A percentile compares a stretch with the other conserved stretches of the same genome.
phyloP scores from a whole-genome alignment of 2,329 filamentous ascomycete species.

The Furcasterigmium sp. region DNA sequence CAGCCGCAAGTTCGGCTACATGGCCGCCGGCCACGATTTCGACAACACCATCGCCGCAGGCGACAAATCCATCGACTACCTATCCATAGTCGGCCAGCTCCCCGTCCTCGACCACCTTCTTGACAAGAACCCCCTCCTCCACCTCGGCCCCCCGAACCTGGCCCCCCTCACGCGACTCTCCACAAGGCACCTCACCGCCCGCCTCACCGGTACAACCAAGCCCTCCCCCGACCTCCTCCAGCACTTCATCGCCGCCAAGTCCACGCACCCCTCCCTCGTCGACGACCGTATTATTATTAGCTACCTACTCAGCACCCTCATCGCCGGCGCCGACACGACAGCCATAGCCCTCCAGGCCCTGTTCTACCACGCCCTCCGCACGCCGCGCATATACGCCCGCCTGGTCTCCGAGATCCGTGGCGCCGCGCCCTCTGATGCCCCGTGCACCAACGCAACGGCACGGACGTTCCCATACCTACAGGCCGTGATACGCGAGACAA shows the following conservation, averaged over 20 bases:
- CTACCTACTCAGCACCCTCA: conserved; percentile 10
- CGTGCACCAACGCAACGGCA: conserved; percentile 35
- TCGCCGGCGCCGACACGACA: conserved; percentile 57
- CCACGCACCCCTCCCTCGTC: conserved; percentile 19
- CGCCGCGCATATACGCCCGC: conserved; percentile 30
- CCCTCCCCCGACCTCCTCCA: conserved; percentile 22
- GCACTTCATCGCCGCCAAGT: conserved; percentile 27
- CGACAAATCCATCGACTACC: conserved; percentile 38
- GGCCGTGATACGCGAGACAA: conserved; percentile 50
- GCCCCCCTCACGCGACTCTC: conserved; percentile 48
- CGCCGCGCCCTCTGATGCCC: conserved; percentile 29
- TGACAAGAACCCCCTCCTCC: conserved; percentile 41
- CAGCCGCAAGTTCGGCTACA: conserved; percentile 45
- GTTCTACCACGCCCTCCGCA: conserved; percentile 43
- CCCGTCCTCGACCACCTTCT: conserved; percentile 43
- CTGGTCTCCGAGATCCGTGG: conserved; percentile 37
- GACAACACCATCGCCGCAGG: conserved; percentile 45
- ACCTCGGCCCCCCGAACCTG: too few relatives aligned
- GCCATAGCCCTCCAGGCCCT: conserved; percentile 55
- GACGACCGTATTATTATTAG: neutral
- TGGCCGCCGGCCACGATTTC: conserved; percentile 43
- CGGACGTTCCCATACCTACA: conserved; percentile 49
- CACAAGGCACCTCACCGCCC: conserved; percentile 8
- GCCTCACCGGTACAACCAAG: conserved; percentile 8
- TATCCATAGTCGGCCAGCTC: conserved; percentile 44